Evolutionary conservation across 495 filamentous ascomycete genomes (phyloP).

Genomic region (Rhypophila decipiens): DNA sequence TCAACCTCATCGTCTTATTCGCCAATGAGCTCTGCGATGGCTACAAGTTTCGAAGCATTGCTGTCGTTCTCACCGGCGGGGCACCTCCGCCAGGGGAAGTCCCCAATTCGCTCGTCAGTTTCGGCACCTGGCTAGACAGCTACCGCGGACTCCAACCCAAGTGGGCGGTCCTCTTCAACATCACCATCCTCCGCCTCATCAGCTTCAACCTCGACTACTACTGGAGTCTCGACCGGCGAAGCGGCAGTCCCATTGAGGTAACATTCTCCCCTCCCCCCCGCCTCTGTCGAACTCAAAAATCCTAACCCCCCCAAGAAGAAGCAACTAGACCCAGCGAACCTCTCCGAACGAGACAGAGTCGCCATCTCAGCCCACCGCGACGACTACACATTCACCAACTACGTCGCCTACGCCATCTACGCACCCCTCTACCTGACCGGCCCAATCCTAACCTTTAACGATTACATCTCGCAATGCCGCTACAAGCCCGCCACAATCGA

Average conservation of each 20-base stretch:
- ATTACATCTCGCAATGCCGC: conserved; percentile 81
- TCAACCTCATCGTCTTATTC: conserved; percentile 82
- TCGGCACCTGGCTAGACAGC: conserved; percentile 63
- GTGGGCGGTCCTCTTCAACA: conserved; percentile 96
- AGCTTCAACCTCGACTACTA: conserved; percentile 97
- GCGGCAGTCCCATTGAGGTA: conserved; percentile 77
- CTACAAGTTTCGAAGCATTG: conserved; percentile 63
- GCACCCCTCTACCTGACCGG: conserved; percentile 88
- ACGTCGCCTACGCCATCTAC: conserved; percentile 82
- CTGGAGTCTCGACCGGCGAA: conserved; percentile 71
- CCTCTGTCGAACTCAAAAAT: not conserved
- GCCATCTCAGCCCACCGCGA: conserved; percentile 60
- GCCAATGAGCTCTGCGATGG: conserved; percentile 80
- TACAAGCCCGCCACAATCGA: conserved; percentile 65
- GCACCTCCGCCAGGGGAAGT: too few relatives aligned
- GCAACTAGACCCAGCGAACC: conserved; percentile 74
- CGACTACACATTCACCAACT: conserved; percentile 77
- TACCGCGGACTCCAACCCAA: conserved; percentile 75
- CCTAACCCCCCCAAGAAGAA: conserved; percentile 91
- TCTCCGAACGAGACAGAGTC: conserved; percentile 84
- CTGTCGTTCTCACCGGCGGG: conserved; percentile 41
- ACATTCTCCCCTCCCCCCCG: conserved; percentile 18
- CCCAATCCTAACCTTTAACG: conserved; percentile 95
- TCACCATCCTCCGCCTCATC: conserved; percentile 87
- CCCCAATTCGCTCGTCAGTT: conserved; percentile 34